phyloP scores from a whole-genome alignment of 2,329 filamentous ascomycete species.

The Whalleya microplaca region DNA sequence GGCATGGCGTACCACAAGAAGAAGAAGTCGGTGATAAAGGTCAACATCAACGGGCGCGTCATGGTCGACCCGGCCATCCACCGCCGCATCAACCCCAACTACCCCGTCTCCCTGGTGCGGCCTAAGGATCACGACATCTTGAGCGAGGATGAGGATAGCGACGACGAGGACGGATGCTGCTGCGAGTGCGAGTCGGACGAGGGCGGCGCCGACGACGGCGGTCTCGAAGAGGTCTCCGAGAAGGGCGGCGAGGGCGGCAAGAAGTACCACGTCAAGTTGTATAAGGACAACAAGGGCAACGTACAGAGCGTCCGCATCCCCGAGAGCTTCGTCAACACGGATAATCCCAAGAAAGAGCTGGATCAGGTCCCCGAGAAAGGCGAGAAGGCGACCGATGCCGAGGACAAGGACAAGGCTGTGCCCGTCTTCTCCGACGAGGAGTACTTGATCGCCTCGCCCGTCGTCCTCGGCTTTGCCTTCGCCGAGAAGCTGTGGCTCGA shows the following conservation, averaged over 20 bases:
- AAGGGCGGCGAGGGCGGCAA: conserved; percentile 44
- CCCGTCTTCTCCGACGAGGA: conserved; percentile 79
- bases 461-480: conserved; percentile 86
- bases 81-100: conserved; percentile 84
- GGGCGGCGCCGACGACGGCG: conserved; percentile 28
- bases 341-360: conserved; percentile 53
- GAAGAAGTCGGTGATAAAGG: conserved; percentile 73
- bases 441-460: conserved; percentile 79
- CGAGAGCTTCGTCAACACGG: conserved; percentile 41
- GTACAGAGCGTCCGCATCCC: conserved; percentile 39
- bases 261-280: conserved; percentile 56
- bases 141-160: conserved; percentile 52
- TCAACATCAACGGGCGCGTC: conserved; percentile 83
- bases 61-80: conserved; percentile 88
- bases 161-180: conserved; percentile 46
- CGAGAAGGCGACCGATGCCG: conserved; percentile 25
- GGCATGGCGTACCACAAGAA: conserved; percentile 86
- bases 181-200: conserved; percentile 45
- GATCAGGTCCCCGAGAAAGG: conserved; percentile 49
- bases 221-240: conserved; percentile 39
- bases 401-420: conserved; percentile 33
- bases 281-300: conserved; percentile 49
- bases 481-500: conserved; percentile 90
- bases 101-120: conserved; percentile 74
- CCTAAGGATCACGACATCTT: conserved; percentile 69